These are phyloP conservation scores for Pseudevernia furfuracea DNA, from an alignment of 495 filamentous ascomycete species.

Conservation along the genomic window DNA sequence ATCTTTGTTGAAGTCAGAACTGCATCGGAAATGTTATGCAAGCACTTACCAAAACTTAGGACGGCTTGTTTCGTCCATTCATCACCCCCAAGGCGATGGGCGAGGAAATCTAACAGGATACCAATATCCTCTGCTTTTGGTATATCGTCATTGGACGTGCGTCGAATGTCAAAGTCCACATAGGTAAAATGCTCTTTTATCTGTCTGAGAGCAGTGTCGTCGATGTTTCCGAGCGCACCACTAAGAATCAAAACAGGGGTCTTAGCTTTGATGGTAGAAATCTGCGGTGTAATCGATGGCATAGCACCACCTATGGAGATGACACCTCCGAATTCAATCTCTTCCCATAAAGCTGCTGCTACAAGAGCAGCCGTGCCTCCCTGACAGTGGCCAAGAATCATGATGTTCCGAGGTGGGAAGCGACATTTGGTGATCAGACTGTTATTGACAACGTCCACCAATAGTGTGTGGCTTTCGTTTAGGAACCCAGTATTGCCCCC, in stretches of 20 bases:
- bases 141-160: background rate
- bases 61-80: slow-evolving; percentile 15
- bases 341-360: background rate
- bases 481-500: background rate
- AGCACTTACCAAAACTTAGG: slow-evolving; percentile 9
- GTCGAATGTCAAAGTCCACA: background rate
- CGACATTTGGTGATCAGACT: background rate
- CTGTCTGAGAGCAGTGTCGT: background rate
- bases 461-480: background rate
- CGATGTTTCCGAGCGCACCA: background rate
- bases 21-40: background rate
- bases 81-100: slow-evolving; percentile 6
- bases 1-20: slow-evolving; percentile 18
- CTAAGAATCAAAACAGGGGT: background rate
- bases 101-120: slow-evolving; percentile 1
- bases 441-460: background rate
- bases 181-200: background rate
- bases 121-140: background rate
- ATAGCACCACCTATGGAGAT: background rate
- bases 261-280: background rate
- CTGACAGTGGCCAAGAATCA: background rate
- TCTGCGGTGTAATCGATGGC: background rate
- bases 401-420: background rate
- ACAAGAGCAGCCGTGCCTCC: background rate
- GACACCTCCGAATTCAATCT: background rate